These are phyloP conservation scores for Meredithiella fracta DNA, from an alignment of 2,329 filamentous ascomycete species.

Conservation along the genomic window DNA sequence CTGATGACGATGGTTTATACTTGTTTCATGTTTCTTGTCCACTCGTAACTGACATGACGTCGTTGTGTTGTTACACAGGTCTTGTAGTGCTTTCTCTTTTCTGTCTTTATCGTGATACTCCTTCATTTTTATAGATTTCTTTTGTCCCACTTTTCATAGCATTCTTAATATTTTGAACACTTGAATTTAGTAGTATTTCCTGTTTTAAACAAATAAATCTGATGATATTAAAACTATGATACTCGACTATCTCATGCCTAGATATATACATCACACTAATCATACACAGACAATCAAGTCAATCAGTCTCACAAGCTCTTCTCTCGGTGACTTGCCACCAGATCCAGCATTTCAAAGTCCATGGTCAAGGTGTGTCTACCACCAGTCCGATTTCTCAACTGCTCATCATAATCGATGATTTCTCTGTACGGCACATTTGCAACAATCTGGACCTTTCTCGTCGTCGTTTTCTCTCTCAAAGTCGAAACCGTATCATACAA, in stretches of 20 bases:
- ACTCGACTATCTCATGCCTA: neutral
- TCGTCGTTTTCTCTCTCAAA: constrained; percentile 32
- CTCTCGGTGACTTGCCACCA: constrained; percentile 37
- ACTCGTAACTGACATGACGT: neutral
- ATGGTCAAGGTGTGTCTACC: constrained; percentile 51
- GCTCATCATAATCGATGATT: constrained; percentile 88
- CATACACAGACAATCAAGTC: neutral
- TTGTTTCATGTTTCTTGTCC: neutral
- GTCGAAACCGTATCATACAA: constrained; percentile 53
- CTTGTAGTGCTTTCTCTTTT: too few relatives aligned
- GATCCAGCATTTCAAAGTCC: constrained; percentile 41
- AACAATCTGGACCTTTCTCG: constrained; percentile 47
- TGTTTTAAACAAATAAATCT: neutral
- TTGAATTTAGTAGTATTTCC: neutral
- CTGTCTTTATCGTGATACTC: neutral
- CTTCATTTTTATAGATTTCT: neutral
- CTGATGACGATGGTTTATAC: too few relatives aligned
- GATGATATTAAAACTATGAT: too few relatives aligned
- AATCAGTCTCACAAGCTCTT: constrained; percentile 17
- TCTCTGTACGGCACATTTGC: constrained; percentile 87
- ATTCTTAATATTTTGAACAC: neutral
- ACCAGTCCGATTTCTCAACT: constrained; percentile 73
- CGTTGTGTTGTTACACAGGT: too few relatives aligned
- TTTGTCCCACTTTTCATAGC: neutral
- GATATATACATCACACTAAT: neutral